Conservation (phyloP, 495 filamentous ascomycete species). For the Aspergillus ellipticus region DNA sequence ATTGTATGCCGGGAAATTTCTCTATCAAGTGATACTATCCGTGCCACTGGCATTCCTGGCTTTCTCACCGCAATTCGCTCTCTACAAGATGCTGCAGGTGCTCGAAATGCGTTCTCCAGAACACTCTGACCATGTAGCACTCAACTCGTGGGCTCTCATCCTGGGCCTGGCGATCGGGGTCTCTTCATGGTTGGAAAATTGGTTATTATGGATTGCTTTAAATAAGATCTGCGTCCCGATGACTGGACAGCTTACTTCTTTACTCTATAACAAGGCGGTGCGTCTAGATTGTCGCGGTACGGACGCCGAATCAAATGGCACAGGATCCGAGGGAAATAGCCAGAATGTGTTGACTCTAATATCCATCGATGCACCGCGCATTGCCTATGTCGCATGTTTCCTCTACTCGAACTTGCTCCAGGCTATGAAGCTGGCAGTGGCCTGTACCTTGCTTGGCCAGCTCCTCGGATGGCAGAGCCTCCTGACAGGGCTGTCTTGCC, state of each 20-base stretch:
- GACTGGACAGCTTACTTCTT: background rate
- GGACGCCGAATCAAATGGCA: background rate
- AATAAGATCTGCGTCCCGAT: conserved; percentile 1
- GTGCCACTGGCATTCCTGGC: conserved; percentile 16
- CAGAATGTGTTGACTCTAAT: conserved; percentile 67
- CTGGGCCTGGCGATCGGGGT: background rate
- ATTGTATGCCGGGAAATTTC: conserved; percentile 9
- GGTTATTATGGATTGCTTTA: conserved; percentile 7
- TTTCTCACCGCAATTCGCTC: conserved; percentile 1
- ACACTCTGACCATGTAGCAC: background rate
- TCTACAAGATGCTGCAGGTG: background rate
- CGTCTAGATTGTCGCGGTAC: background rate
- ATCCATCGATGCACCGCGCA: conserved; percentile 62
- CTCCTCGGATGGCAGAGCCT: conserved; percentile 65
- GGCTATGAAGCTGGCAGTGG: conserved; percentile 50
- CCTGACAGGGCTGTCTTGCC: conserved; percentile 55
- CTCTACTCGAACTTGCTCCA: conserved; percentile 48
- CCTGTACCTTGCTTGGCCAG: conserved; percentile 53
- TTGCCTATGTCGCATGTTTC: conserved; percentile 56
- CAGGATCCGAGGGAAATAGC: conserved; percentile 38
- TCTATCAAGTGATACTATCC: conserved; percentile 47
- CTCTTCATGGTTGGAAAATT: conserved; percentile 8
- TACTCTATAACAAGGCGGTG: background rate
- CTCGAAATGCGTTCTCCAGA: background rate
- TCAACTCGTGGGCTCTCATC: background rate